These are phyloP conservation scores for Phyllosticta citribraziliensis DNA, from an alignment of 2,329 filamentous ascomycete species.

Conservation along the genomic window DNA sequence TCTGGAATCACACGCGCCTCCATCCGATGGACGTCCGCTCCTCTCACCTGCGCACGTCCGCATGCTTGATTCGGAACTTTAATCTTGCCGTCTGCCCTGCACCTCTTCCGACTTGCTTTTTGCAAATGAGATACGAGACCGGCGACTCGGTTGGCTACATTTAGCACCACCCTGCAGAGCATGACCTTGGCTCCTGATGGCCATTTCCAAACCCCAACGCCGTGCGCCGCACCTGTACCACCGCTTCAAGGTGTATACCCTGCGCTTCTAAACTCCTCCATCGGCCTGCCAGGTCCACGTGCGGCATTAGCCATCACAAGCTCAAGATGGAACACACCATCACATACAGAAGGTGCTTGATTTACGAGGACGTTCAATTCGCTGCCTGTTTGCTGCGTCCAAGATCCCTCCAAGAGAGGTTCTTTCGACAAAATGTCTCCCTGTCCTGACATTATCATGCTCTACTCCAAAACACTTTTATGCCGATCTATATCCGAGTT, in stretches of 20 bases:
- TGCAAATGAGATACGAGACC: not conserved
- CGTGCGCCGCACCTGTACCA: conserved; percentile 1
- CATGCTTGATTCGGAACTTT: not conserved
- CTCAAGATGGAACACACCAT: conserved; percentile 6
- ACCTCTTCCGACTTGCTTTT: not conserved
- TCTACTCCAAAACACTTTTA: no score
- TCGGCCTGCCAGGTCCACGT: conserved; percentile 8
- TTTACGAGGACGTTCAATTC: no score
- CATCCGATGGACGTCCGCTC: no score
- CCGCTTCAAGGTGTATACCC: not conserved
- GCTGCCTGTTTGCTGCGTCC: no score
- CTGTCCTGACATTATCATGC: no score
- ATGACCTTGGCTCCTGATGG: not conserved
- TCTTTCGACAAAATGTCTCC: no score
- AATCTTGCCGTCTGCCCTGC: not conserved
- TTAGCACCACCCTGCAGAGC: not conserved
- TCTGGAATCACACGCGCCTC: not conserved
- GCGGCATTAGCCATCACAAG: conserved; percentile 3
- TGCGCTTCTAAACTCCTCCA: not conserved
- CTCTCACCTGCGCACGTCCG: not conserved
- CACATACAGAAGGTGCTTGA: no score
- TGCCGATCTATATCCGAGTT: no score
- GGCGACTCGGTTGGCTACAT: not conserved
- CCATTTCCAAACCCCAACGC: not conserved
- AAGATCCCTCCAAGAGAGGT: no score